Percentiles rank a stretch among this genome's conserved stretches.
phyloP scores from a whole-genome alignment of 2,329 filamentous ascomycete genomes.

The Didymella segeticola region DNA sequence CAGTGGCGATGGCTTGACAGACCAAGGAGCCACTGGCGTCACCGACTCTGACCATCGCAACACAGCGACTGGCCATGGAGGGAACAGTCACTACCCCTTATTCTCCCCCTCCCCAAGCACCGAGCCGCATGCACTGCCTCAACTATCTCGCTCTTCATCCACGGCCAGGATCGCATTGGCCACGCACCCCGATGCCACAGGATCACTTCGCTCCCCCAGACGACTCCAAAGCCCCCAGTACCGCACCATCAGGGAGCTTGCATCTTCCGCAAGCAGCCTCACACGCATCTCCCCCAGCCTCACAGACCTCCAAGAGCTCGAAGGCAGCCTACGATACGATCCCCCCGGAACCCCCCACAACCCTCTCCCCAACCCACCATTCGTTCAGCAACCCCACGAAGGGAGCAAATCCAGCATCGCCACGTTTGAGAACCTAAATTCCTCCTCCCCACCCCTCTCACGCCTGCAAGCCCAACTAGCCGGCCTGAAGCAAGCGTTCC shows the following conservation, averaged over 20 bases:
- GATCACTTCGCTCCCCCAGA: background rate
- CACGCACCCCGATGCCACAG: too few species aligned
- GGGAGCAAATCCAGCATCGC: background rate
- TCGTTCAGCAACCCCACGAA: background rate
- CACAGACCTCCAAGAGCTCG: background rate
- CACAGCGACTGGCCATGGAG: background rate
- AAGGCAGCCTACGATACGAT: background rate
- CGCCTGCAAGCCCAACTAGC: background rate
- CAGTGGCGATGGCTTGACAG: background rate
- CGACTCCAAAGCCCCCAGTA: background rate
- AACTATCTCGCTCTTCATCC: background rate
- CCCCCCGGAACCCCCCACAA: background rate
- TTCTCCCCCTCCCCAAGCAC: background rate
- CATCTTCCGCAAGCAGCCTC: background rate
- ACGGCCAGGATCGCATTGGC: background rate
- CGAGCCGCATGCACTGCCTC: background rate
- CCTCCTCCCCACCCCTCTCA: background rate
- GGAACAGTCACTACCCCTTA: background rate
- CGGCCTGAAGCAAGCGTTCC: background rate
- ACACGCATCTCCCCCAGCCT: background rate
- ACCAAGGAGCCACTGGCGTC: background rate
- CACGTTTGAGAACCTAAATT: background rate
- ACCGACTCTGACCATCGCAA: background rate
- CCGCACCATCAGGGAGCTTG: background rate
- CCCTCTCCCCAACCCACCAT: background rate